Conservation (phyloP, 257 asterid genomes). For the Parsonsia alboflavescens region DNA sequence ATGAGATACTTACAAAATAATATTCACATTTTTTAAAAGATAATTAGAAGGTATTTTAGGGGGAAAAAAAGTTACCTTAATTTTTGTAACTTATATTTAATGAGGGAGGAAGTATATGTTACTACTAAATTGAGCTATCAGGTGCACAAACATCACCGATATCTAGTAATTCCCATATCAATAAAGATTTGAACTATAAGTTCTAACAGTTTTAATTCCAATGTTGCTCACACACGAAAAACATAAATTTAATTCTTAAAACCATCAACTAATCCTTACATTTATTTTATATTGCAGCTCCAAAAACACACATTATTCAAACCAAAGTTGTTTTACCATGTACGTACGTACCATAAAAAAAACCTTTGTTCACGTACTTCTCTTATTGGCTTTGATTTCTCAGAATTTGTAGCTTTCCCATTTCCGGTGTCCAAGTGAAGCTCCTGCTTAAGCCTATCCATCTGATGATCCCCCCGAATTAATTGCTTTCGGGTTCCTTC, state of each 20-base stretch:
- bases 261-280: background rate
- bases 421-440: background rate
- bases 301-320: background rate
- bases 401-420: background rate
- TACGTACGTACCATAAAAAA: background rate
- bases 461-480: background rate
- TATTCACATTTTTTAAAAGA: too few species aligned
- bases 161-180: background rate
- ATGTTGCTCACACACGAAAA: background rate
- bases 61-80: too few species aligned
- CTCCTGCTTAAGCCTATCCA: background rate
- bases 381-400: background rate
- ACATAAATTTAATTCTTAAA: too few species aligned
- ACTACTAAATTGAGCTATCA: background rate
- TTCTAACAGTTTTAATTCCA: background rate
- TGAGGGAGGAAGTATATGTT: too few species aligned
- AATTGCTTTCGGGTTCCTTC: background rate
- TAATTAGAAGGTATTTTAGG: too few species aligned
- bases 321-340: background rate
- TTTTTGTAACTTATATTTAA: too few species aligned
- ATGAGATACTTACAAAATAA: too few species aligned
- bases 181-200: background rate
- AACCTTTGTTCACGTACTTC: background rate
- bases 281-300: too few species aligned
- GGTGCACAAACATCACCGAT: background rate